Evolutionary conservation across 2,329 filamentous ascomycete genomes (phyloP).

Genomic region (Aspergillus felis): DNA sequence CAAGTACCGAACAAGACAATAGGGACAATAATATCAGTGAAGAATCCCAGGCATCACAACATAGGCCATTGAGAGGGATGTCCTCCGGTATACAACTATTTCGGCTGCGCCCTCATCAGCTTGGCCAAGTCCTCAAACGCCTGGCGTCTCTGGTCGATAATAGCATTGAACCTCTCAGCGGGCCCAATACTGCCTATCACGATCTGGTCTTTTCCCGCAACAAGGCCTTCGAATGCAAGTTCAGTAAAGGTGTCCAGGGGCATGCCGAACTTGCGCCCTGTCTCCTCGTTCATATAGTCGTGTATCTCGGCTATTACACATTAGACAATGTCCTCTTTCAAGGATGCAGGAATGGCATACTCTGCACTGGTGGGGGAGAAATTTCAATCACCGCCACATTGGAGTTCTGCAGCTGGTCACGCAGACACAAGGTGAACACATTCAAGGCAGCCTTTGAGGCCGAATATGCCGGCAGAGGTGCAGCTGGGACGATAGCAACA

Average conservation of each 20-base stretch:
- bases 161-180: conserved; percentile 28
- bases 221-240: conserved; percentile 44
- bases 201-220: conserved; percentile 41
- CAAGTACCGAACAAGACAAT: too few species aligned
- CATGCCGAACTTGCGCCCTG: conserved; percentile 47
- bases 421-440: conserved; percentile 43
- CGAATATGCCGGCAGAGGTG: conserved; percentile 50
- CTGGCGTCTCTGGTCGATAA: conserved; percentile 27
- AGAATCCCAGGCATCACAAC: not conserved
- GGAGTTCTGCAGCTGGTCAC: conserved; percentile 38
- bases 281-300: conserved; percentile 41
- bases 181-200: conserved; percentile 32
- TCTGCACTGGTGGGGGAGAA: conserved; percentile 42
- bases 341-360: conserved; percentile 13
- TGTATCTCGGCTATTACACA: conserved; percentile 47
- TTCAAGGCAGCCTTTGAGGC: conserved; percentile 54
- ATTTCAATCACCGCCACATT: conserved; percentile 47
- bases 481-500: conserved; percentile 47
- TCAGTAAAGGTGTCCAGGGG: conserved; percentile 45
- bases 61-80: not conserved
- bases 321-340: not conserved
- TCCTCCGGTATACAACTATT: not conserved
- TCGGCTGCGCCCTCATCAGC: not conserved
- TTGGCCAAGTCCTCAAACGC: conserved; percentile 12
- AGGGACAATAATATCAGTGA: too few species aligned